Base-by-base conservation (phyloP, 306 rosid species). In the Trifolium repens region DNA sequence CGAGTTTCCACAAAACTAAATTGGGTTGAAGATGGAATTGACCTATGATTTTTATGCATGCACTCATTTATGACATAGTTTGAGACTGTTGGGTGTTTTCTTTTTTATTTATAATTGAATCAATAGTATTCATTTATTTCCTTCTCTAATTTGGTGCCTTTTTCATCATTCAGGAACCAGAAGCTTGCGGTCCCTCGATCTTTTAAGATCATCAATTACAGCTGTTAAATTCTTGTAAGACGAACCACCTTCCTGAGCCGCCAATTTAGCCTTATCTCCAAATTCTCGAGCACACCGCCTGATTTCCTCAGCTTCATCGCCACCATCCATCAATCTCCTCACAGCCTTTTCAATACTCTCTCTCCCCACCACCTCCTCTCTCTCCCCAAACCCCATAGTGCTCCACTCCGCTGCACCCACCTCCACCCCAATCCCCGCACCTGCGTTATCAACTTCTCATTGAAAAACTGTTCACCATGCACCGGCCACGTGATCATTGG, bases 371-470 rank as follows among this genome's bases (percentile, higher is more conserved):
- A 79, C 1, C 39, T 80, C 68, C 11, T 42, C 16, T 10, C 22
- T 73, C 7, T 43, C 66, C 46, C 53, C 70, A 10, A 4, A 53
- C 6, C 55, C 67, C 2, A 0, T 4, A 5, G 1, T 0, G 4
- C 6, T 40, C 89, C 87, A 86, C n/a, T 78, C 77, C 27, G 32
- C 66, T 24, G 54, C 80, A 13, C 90, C 90, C 30, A 81, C 73
- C 32, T 74, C 86, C 71, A 83, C 80, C 7, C 86, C 83, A 35
- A 83, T 63, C 5, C 83, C 3, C 68, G 74, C 72, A 83, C 81
- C 67, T 49, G 30, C 1, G 78, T 79, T 70, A 79, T 70, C 27
- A 83, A 37, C 47, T 70, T 83, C 78, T 83, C 83, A 9, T 77
- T 82, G 9, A 72, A 77, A 13, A 82, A 77, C 37, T 82, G 85